phyloP scores from a whole-genome alignment of 331 rosid species.

The Cucumis variabilis region DNA sequence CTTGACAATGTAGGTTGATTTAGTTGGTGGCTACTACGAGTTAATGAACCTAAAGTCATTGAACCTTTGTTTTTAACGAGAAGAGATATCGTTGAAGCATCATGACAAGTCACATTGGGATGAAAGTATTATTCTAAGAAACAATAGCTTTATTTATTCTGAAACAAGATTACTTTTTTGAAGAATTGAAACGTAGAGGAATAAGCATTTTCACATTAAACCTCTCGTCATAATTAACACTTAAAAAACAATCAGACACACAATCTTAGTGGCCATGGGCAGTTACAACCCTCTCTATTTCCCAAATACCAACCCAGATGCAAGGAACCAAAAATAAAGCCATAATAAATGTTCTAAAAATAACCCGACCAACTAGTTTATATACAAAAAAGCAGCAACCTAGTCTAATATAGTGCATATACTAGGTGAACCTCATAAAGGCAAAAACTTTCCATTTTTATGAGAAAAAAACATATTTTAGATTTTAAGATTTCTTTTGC shows the following conservation, averaged over 20 bases:
- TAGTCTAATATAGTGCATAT: too few species aligned
- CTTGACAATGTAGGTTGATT: slow-evolving; percentile 34
- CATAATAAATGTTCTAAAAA: slow-evolving; percentile 38
- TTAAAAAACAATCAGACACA: background rate
- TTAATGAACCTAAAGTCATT: too few species aligned
- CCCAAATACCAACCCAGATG: too few species aligned
- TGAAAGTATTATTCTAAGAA: too few species aligned
- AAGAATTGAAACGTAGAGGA: background rate
- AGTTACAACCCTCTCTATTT: too few species aligned
- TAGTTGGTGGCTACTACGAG: slow-evolving; percentile 56
- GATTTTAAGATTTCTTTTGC: background rate
- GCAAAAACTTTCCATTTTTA: background rate
- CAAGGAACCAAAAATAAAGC: too few species aligned
- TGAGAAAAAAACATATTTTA: background rate
- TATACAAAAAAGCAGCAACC: too few species aligned
- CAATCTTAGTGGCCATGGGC: background rate
- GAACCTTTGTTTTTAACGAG: too few species aligned
- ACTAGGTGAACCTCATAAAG: slow-evolving; percentile 42
- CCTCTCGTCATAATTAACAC: background rate
- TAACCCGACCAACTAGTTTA: too few species aligned
- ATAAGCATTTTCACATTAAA: background rate
- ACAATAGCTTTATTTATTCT: too few species aligned
- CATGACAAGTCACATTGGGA: too few species aligned
- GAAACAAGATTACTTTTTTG: background rate
- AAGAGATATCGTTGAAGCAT: too few species aligned